These are phyloP conservation scores for Fusarium verticillioides DNA, from an alignment of 2,329 filamentous ascomycete species.

Conservation along the genomic window DNA sequence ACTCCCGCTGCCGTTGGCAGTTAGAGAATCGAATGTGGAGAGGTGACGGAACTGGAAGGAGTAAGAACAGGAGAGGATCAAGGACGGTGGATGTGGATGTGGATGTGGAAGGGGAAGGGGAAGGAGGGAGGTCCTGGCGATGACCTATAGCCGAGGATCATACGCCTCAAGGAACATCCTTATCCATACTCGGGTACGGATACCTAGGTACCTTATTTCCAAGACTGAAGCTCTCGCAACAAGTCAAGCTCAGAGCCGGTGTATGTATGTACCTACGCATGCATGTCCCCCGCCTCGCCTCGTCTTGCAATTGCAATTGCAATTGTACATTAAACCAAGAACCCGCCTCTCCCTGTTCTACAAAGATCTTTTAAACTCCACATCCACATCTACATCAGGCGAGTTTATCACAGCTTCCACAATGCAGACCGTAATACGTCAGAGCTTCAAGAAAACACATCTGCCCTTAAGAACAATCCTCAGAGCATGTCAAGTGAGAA, in stretches of 20 bases:
- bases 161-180: neutral
- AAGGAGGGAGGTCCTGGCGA: constrained; percentile 18
- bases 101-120: neutral
- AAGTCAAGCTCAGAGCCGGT: neutral
- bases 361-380: neutral
- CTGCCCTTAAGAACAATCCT: constrained; percentile 5
- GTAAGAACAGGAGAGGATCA: constrained; percentile 3
- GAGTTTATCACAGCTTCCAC: neutral
- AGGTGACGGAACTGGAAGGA: constrained; percentile 24
- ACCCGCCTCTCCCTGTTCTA: neutral
- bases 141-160: constrained; percentile 37
- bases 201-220: neutral
- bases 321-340: neutral
- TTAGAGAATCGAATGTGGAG: constrained; percentile 14
- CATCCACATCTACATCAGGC: neutral
- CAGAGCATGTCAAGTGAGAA: constrained; percentile 23
- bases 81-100: neutral
- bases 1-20: constrained; percentile 10
- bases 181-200: neutral
- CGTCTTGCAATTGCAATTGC: neutral
- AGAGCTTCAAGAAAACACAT: constrained; percentile 16
- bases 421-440: constrained; percentile 35
- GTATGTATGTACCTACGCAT: neutral
- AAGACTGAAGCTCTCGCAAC: constrained; percentile 2
- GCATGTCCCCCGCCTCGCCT: neutral